A percentile compares a stretch with the other conserved stretches of the same genome.
Evolutionary conservation across 768 basidiomycete genomes (phyloP).

Genomic region (Termitomyces sp.): DNA sequence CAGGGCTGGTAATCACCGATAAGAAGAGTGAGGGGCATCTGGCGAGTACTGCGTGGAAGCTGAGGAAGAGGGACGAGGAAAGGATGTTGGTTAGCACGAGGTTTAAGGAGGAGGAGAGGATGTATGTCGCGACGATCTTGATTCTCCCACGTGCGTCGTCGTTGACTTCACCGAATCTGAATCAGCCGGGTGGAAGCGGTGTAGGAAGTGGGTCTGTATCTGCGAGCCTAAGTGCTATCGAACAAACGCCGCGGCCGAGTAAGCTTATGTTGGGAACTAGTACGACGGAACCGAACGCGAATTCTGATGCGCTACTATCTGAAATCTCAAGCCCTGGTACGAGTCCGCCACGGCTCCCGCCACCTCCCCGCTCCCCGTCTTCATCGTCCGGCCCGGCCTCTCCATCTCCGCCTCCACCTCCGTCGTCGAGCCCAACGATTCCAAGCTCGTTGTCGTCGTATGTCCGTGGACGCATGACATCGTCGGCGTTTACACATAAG

Average conservation of each 20-base stretch:
- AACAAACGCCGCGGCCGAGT: constrained; percentile 38
- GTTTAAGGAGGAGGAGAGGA: constrained; percentile 44
- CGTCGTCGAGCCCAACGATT: constrained; percentile 22
- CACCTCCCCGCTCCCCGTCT: constrained; percentile 3
- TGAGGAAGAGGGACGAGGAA: constrained; percentile 54
- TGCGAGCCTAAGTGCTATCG: constrained; percentile 8
- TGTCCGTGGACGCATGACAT: constrained; percentile 35
- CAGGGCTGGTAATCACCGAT: constrained; percentile 54
- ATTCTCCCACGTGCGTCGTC: constrained; percentile 31
- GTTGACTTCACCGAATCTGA: constrained; percentile 8
- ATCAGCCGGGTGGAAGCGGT: neutral
- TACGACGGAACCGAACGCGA: neutral
- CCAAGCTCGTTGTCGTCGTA: constrained; percentile 5
- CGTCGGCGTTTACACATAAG: constrained; percentile 57
- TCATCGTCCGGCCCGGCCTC: constrained; percentile 20
- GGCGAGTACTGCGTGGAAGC: constrained; percentile 48
- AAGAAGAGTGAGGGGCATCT: constrained; percentile 43
- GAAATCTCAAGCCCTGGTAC: neutral
- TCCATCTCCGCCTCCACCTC: constrained; percentile 20
- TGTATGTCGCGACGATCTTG: constrained; percentile 47
- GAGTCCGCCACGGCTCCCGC: neutral
- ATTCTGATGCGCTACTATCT: neutral
- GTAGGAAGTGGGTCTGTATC: neutral
- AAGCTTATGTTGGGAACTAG: constrained; percentile 23
- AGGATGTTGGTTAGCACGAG: constrained; percentile 51